Percentiles rank a stretch among this genome's conserved stretches.
phyloP scores from a whole-genome alignment of 1,139 yeast species.

The Hyphopichia wangnamkhiaoensis region DNA sequence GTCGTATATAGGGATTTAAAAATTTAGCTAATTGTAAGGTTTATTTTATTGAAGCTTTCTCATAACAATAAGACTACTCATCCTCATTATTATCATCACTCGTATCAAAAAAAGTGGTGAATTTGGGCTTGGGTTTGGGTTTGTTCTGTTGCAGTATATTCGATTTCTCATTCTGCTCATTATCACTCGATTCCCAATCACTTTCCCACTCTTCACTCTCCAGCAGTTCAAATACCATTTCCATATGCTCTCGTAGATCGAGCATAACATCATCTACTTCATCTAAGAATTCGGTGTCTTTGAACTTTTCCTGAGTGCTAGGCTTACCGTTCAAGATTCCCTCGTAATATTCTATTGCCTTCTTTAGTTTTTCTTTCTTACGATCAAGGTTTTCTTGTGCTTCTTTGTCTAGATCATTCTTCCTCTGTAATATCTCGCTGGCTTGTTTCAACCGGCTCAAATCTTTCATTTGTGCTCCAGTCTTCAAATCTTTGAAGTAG shows the following conservation, averaged over 20 bases:
- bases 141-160: slow-evolving; percentile 1
- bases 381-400: slow-evolving; percentile 28
- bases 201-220: slow-evolving; percentile 6
- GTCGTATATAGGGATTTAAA: too few species aligned
- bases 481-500: slow-evolving; percentile 24
- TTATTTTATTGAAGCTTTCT: too few species aligned
- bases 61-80: neutral
- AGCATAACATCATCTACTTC: slow-evolving; percentile 29
- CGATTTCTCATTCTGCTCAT: slow-evolving; percentile 4
- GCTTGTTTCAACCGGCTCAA: slow-evolving; percentile 15
- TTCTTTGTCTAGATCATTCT: slow-evolving; percentile 16
- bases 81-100: neutral
- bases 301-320: slow-evolving; percentile 18
- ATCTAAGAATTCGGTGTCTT: slow-evolving; percentile 33
- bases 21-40: too few species aligned
- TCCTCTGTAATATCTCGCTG: slow-evolving; percentile 12
- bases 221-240: slow-evolving; percentile 8
- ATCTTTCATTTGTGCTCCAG: slow-evolving; percentile 17
- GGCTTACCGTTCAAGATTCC: slow-evolving; percentile 5
- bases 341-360: slow-evolving; percentile 9
- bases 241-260: slow-evolving; percentile 16
- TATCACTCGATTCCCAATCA: slow-evolving; percentile 8
- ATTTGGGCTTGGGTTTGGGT: slow-evolving; percentile 7
- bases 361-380: slow-evolving; percentile 10
- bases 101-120: slow-evolving; percentile 11